These are phyloP conservation scores for Pyricularia sp. DNA, from an alignment of 2,329 filamentous ascomycete genomes.

Conservation along the genomic window DNA sequence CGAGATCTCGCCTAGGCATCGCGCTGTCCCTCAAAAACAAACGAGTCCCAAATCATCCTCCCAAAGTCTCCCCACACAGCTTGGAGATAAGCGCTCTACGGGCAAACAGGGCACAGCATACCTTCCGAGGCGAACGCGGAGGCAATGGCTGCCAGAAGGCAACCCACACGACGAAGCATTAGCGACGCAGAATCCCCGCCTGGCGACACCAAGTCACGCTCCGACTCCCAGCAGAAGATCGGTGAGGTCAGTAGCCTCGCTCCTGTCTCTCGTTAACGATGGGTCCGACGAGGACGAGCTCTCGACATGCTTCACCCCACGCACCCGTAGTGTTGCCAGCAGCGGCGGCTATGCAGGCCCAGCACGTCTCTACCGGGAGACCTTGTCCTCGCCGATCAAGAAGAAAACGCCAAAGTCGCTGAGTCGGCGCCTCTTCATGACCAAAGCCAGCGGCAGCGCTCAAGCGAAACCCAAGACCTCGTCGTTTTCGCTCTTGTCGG, in stretches of 20 bases:
- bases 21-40: background rate
- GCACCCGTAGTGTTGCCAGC: background rate
- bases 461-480: background rate
- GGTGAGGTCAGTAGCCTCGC: background rate
- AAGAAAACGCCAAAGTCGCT: constrained; percentile 1
- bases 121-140: background rate
- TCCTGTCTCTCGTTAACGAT: constrained; percentile 33
- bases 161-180: background rate
- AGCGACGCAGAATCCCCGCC: background rate
- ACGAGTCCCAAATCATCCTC: background rate
- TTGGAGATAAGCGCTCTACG: background rate
- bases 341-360: background rate
- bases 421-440: constrained; percentile 4
- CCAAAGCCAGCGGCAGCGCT: background rate
- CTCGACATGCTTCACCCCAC: constrained; percentile 15
- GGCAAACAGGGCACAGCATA: background rate
- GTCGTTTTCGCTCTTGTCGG: background rate
- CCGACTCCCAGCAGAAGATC: background rate
- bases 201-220: background rate
- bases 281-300: constrained; percentile 26
- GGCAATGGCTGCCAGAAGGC: background rate
- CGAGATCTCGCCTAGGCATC: background rate
- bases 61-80: background rate
- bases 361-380: background rate
- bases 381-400: constrained; percentile 1